A percentile compares a stretch with the other conserved stretches of the same genome.
These are phyloP conservation scores for Fremontodendron californicum DNA, from an alignment of 345 rosid genomes.

Conservation along the genomic window DNA sequence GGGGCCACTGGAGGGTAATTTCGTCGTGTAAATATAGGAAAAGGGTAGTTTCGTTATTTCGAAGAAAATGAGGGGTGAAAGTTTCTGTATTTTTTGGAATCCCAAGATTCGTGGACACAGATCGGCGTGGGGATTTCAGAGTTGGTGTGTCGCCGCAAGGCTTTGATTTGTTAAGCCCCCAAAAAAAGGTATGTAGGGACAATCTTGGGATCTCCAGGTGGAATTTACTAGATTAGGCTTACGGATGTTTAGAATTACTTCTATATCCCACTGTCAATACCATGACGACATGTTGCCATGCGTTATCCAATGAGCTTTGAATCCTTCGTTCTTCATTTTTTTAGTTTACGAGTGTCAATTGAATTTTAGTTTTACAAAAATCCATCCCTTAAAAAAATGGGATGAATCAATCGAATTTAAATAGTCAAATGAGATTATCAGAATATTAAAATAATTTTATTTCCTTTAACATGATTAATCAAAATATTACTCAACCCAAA, in stretches of 20 bases:
- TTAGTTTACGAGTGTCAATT: too few relatives aligned
- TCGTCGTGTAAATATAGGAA: background rate
- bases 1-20: slow-evolving; percentile 3
- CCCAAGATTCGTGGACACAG: slow-evolving; percentile 29
- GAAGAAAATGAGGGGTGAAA: background rate
- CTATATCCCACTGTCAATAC: background rate
- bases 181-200: too few relatives aligned
- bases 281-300: too few relatives aligned
- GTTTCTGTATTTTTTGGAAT: background rate
- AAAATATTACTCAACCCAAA: background rate
- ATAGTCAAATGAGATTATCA: too few relatives aligned
- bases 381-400: too few relatives aligned
- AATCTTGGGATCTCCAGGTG: background rate
- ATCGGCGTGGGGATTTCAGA: slow-evolving; percentile 21
- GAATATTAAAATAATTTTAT: too few relatives aligned
- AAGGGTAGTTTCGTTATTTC: slow-evolving; percentile 16
- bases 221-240: background rate
- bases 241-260: background rate
- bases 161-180: too few relatives aligned
- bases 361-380: too few relatives aligned
- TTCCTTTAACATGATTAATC: too few relatives aligned
- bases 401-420: too few relatives aligned
- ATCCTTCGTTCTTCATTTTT: too few relatives aligned
- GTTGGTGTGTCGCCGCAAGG: slow-evolving; percentile 7
- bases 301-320: too few relatives aligned